Evolutionary conservation across 2,329 filamentous ascomycete species (phyloP).

Genomic region (Cladobotryum mycophilum): DNA sequence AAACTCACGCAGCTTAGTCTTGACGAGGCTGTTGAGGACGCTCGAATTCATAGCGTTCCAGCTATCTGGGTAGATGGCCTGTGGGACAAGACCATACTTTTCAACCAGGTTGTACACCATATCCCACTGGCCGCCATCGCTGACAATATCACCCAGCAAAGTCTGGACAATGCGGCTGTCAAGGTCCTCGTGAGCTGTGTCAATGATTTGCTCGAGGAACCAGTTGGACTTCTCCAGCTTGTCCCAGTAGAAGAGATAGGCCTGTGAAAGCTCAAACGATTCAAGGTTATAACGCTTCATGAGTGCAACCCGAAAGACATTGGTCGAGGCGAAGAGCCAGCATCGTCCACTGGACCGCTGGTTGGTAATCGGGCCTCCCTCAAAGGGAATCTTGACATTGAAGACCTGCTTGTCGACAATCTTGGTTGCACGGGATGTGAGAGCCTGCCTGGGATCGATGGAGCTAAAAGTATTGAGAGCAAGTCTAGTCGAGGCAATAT

Average conservation of each 20-base stretch:
- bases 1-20: constrained; percentile 81
- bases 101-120: constrained; percentile 81
- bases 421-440: constrained; percentile 56
- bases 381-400: constrained; percentile 75
- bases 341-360: constrained; percentile 76
- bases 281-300: constrained; percentile 77
- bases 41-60: constrained; percentile 69
- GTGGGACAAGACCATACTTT: constrained; percentile 86
- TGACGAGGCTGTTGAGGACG: constrained; percentile 66
- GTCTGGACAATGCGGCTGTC: constrained; percentile 68
- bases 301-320: constrained; percentile 81
- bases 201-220: constrained; percentile 78
- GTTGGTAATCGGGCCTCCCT: constrained; percentile 79
- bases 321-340: constrained; percentile 90
- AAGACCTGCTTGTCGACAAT: constrained; percentile 72
- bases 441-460: constrained; percentile 58
- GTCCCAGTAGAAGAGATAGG: constrained; percentile 89
- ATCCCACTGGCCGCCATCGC: constrained; percentile 85
- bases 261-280: constrained; percentile 78
- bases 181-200: constrained; percentile 63
- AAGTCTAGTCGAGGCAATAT: constrained; percentile 43
- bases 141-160: constrained; percentile 61
- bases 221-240: constrained; percentile 89
- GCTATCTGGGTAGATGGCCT: constrained; percentile 72
- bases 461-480: constrained; percentile 67